A percentile compares a stretch with the other conserved stretches of the same genome.
Evolutionary conservation across 495 filamentous ascomycete genomes (phyloP).

Genomic region (Neurospora sp.): DNA sequence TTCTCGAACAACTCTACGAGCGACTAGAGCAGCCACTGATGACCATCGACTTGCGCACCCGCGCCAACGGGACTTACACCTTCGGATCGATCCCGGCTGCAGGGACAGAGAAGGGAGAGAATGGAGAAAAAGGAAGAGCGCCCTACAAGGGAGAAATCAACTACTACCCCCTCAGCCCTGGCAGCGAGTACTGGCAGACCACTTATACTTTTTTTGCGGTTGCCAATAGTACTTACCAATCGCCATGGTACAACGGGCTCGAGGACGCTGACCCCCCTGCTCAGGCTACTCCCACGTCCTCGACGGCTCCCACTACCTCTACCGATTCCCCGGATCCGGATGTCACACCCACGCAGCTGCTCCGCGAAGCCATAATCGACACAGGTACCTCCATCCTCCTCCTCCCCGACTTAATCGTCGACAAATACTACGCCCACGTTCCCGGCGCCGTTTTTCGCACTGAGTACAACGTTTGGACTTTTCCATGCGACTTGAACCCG

Average conservation of each 20-base stretch:
- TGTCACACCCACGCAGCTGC: background rate
- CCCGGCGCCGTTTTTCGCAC: conserved; percentile 48
- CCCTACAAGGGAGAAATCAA: conserved; percentile 40
- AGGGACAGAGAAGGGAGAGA: conserved; percentile 24
- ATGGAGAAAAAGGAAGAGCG: conserved; percentile 16
- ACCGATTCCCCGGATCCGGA: background rate
- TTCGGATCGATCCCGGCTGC: conserved; percentile 53
- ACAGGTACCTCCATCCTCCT: conserved; percentile 66
- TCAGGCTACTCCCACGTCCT: background rate
- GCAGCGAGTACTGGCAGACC: conserved; percentile 54
- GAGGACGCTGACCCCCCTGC: background rate
- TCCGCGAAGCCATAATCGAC: conserved; percentile 50
- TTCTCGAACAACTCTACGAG: conserved; percentile 57
- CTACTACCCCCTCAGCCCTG: conserved; percentile 52
- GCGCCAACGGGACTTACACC: conserved; percentile 58
- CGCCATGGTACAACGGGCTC: conserved; percentile 11
- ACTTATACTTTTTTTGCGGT: conserved; percentile 47
- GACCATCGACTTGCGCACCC: conserved; percentile 57
- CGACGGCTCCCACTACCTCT: background rate
- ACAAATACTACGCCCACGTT: conserved; percentile 56
- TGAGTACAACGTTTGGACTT: conserved; percentile 49
- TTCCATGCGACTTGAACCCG: conserved; percentile 43
- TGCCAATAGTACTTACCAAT: conserved; percentile 30
- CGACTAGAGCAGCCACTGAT: conserved; percentile 43
- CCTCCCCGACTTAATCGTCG: conserved; percentile 47